Base-by-base conservation (phyloP, 495 filamentous ascomycete genomes). In the Rostrohypoxylon terebratum region DNA sequence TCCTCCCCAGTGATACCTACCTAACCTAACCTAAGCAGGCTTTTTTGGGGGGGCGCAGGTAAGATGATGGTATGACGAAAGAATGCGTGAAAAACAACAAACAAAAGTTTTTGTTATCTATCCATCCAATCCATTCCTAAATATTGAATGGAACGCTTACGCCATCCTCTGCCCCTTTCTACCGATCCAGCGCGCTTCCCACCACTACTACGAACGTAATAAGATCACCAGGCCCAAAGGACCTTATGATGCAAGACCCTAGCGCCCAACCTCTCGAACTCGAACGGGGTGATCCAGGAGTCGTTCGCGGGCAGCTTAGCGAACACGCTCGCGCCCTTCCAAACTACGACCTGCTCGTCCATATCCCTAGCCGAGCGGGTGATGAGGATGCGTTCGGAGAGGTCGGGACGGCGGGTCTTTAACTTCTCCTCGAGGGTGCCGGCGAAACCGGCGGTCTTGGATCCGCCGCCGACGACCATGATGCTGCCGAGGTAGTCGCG, bases 251-350 rank as follows among this genome's bases (percentile, higher is more conserved):
- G 90, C 77, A 99, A 80, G 47, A 93, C 80, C 71, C 96, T 87
- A 38, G 87, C 87, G 40, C 96, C 94, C 45, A 97, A 79, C 68
- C 93, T 88, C 78, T 98, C 93, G 81, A 96, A 98, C 81, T 98
- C 96, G 63, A 90, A 82, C 61, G 88, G 85, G 0, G 91, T 90
- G 71, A 98, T 93, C 96, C 96, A 98, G 79, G 90, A 93, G 81
- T 99, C 96, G 80, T 98, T 97, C 9, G 91, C 93, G 31, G 84
- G 82, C 77, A 99, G 82, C 82, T 97, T 95, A n/a, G 93, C 94
- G 84, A 98, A 99, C 28, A 99, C 93, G 75, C 94, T 97, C 3
- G 92, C 96, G 1, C 96, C 96, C 85, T 99, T 99, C 96, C 96
- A 99, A 6, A 92, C 91, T 33, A 98, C 92, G 5, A 97, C 94